Evolutionary conservation across 148 eudicot genomes (phyloP).

Genomic region (Nyssa sinensis): DNA sequence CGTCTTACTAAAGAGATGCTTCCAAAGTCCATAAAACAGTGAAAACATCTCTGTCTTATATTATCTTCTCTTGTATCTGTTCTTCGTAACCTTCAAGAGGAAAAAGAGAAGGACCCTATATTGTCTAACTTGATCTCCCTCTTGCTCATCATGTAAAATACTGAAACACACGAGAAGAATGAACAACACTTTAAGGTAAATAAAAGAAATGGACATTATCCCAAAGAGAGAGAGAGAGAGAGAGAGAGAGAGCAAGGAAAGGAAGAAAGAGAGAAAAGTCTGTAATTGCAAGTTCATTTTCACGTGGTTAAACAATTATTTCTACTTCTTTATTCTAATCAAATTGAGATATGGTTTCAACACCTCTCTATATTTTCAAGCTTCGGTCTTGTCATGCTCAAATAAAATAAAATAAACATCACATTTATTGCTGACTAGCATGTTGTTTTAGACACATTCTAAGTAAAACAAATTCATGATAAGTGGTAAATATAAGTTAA

Average conservation of each 20-base stretch:
- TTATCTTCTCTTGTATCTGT: neutral
- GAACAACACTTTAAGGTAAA: neutral
- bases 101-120: conserved; percentile 5
- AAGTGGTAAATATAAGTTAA: too few relatives aligned
- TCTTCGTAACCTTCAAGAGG: conserved; percentile 8
- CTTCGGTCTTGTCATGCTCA: neutral
- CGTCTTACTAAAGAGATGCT: conserved; percentile 74
- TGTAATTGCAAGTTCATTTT: too few relatives aligned
- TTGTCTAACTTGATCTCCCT: neutral
- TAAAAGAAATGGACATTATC: neutral
- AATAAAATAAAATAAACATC: too few relatives aligned
- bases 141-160: neutral
- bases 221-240: neutral
- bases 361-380: neutral
- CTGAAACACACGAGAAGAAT: conserved; percentile 17
- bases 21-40: conserved; percentile 87
- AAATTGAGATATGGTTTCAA: too few relatives aligned
- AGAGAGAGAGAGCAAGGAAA: neutral
- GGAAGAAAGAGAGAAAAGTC: too few relatives aligned
- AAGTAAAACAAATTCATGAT: too few relatives aligned
- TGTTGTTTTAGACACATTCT: neutral
- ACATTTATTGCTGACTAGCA: neutral
- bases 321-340: too few relatives aligned
- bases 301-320: too few relatives aligned
- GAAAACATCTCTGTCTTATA: conserved; percentile 64